Percentiles rank a stretch among this genome's conserved stretches.
phyloP scores from a whole-genome alignment of 495 filamentous ascomycete genomes.

The Filosporella fistucella region DNA sequence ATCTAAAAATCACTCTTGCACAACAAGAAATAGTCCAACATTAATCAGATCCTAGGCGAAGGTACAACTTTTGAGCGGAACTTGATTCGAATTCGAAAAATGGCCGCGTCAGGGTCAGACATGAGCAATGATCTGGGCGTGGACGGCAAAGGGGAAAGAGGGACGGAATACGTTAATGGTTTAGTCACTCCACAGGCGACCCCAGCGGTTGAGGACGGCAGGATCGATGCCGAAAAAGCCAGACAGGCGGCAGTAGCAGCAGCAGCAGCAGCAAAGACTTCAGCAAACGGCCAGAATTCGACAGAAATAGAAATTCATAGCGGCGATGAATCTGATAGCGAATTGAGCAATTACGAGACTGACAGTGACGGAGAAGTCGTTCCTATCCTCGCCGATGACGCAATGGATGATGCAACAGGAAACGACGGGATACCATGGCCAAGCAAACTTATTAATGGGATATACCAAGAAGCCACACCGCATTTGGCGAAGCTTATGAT shows the following conservation, averaged over 20 bases:
- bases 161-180: neutral
- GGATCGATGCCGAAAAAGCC: neutral
- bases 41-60: neutral
- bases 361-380: no score
- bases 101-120: neutral
- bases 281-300: no score
- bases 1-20: neutral
- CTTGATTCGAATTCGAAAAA: neutral
- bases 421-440: conserved; percentile 1
- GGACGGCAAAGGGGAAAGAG: neutral
- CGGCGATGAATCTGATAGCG: neutral
- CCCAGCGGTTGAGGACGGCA: neutral
- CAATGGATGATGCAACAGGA: neutral
- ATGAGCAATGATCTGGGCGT: neutral
- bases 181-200: neutral
- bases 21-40: neutral
- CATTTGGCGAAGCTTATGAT: neutral
- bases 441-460: neutral
- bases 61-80: neutral
- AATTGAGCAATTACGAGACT: no score
- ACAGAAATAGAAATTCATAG: neutral
- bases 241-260: neutral
- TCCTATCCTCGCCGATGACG: no score
- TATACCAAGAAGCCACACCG: conserved; percentile 2
- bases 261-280: neutral